phyloP scores from a whole-genome alignment of 1,284 basidiomycete genomes.

The Stereum hirsutum region DNA sequence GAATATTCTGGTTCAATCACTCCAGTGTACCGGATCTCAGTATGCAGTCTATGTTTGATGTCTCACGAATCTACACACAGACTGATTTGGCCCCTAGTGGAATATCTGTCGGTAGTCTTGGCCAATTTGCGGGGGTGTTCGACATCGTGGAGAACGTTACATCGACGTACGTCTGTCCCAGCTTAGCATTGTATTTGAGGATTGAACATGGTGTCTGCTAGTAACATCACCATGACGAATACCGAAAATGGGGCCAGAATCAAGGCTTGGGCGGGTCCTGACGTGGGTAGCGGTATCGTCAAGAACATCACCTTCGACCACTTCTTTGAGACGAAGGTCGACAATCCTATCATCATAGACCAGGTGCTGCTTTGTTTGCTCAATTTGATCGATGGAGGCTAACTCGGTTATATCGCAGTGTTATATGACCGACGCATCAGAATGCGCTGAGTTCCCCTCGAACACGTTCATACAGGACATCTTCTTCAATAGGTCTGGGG shows the following conservation, averaged over 20 bases:
- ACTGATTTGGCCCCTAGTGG: constrained; percentile 16
- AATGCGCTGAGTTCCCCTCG: constrained; percentile 24
- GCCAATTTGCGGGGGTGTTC: constrained; percentile 37
- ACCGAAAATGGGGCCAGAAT: constrained; percentile 42
- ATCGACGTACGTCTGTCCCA: constrained; percentile 20
- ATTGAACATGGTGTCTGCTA: constrained; percentile 4
- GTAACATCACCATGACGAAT: constrained; percentile 37
- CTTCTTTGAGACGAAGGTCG: constrained; percentile 29
- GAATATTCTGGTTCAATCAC: constrained; percentile 31
- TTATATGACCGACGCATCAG: constrained; percentile 22
- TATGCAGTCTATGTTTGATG: constrained; percentile 14
- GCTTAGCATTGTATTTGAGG: too few species aligned
- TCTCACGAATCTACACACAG: background rate
- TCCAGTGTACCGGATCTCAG: constrained; percentile 34
- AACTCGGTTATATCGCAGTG: constrained; percentile 18
- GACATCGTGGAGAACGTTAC: constrained; percentile 40
- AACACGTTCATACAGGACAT: constrained; percentile 38
- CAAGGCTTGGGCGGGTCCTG: constrained; percentile 32
- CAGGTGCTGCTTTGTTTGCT: constrained; percentile 15
- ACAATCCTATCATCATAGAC: constrained; percentile 33
- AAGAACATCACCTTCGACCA: constrained; percentile 31
- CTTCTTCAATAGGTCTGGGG: constrained; percentile 32
- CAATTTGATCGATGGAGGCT: background rate
- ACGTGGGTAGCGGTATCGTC: constrained; percentile 24
- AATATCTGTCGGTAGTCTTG: constrained; percentile 36